phyloP scores from a whole-genome alignment of 495 filamentous ascomycete genomes.

The Neurospora discreta region DNA sequence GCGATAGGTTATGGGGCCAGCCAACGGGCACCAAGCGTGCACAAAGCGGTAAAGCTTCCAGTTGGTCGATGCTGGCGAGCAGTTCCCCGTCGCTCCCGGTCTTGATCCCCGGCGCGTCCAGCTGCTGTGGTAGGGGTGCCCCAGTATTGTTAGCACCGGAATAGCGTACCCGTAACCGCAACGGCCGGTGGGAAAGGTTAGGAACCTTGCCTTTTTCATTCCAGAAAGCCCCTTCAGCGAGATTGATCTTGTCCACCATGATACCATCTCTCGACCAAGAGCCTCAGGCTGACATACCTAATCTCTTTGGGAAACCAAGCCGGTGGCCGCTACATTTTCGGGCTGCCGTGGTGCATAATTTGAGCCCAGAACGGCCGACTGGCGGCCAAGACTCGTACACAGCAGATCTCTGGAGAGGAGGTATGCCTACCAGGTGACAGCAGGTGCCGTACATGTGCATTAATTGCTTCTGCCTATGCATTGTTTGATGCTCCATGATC shows the following conservation, averaged over 20 bases:
- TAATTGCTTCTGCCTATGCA: neutral
- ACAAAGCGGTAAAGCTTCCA: neutral
- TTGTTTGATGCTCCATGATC: neutral
- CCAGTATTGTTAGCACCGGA: neutral
- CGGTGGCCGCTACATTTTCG: neutral
- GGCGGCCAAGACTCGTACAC: neutral
- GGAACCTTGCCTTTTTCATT: neutral
- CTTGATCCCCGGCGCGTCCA: neutral
- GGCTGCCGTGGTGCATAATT: neutral
- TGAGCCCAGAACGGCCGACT: neutral
- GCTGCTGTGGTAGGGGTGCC: neutral
- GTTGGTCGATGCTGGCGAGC: neutral
- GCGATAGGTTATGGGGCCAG: neutral
- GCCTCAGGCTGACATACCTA: neutral
- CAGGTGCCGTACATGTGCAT: neutral
- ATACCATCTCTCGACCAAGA: neutral
- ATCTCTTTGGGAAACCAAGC: neutral
- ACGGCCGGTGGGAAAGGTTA: neutral
- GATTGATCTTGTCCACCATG: neutral
- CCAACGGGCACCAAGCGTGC: neutral
- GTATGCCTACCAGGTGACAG: neutral
- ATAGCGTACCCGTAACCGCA: neutral
- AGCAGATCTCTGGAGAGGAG: neutral
- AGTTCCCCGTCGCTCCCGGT: neutral
- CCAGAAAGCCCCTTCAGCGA: neutral